Conservation (phyloP, 177 flowering plant genomes). For the Telopea speciosissima region DNA sequence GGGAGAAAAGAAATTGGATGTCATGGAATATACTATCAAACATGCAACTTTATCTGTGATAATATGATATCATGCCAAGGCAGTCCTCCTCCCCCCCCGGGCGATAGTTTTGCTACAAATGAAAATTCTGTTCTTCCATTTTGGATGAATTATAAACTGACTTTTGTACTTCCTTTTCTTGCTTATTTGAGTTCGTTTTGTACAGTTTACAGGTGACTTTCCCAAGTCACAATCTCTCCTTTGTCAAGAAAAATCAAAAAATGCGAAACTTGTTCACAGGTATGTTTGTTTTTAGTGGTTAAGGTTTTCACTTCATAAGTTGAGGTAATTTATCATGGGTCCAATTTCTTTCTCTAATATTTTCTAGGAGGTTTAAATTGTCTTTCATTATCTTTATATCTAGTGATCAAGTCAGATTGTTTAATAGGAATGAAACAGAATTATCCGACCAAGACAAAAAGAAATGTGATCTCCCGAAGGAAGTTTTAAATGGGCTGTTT, state of each 20-base stretch:
- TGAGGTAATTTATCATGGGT: no score
- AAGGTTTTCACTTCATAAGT: background rate
- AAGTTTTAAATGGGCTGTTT: slow-evolving; percentile 37
- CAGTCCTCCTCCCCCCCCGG: no score
- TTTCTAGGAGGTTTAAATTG: background rate
- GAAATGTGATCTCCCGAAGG: slow-evolving; percentile 34
- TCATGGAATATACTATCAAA: no score
- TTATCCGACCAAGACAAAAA: slow-evolving; percentile 11
- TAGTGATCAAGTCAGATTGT: slow-evolving; percentile 12
- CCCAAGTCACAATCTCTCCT: background rate
- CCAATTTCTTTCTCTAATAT: background rate
- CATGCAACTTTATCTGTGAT: background rate
- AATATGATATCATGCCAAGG: background rate
- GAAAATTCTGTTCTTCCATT: background rate
- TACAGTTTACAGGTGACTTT: slow-evolving; percentile 16
- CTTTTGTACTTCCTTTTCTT: background rate
- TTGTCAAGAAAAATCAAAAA: slow-evolving; percentile 3
- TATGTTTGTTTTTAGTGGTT: slow-evolving; percentile 7
- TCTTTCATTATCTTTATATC: background rate
- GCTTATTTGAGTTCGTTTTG: slow-evolving; percentile 9
- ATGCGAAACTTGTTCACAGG: slow-evolving; percentile 16
- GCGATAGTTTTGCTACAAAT: background rate
- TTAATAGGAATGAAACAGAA: slow-evolving; percentile 15
- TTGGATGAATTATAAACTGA: no score
- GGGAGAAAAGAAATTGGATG: no score